Conservation (phyloP, 164 flowering plant genomes). For the Tetrastigma voinierianum region DNA sequence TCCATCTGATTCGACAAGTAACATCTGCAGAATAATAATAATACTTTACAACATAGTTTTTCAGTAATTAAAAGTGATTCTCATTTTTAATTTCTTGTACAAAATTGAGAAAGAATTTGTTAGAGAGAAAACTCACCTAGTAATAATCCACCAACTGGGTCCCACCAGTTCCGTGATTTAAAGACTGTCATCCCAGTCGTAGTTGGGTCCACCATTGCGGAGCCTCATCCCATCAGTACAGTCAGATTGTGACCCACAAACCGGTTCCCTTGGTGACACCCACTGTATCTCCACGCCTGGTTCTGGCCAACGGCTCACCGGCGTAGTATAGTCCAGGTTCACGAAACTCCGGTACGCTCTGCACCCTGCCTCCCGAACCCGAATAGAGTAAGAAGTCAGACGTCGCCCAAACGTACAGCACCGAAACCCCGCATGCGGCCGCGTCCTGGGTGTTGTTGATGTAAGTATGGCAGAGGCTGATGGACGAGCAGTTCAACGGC, state of each 20-base stretch:
- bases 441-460: conserved; percentile 23
- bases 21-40: conserved; percentile 16
- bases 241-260: conserved; percentile 36
- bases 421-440: conserved; percentile 30
- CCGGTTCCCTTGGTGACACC: conserved; percentile 44
- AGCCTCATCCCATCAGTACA: conserved; percentile 29
- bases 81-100: not conserved
- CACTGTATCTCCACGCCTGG: conserved; percentile 58
- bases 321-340: conserved; percentile 29
- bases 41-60: not conserved
- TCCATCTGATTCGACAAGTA: conserved; percentile 34
- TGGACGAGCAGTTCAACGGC: conserved; percentile 43
- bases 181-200: conserved; percentile 31
- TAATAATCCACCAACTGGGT: conserved; percentile 35
- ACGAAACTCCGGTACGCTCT: conserved; percentile 55
- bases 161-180: conserved; percentile 39
- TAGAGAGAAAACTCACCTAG: conserved; percentile 29
- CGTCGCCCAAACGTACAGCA: conserved; percentile 61
- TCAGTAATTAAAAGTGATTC: not conserved
- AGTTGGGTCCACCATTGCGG: conserved; percentile 39
- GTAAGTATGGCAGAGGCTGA: conserved; percentile 46
- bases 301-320: conserved; percentile 42
- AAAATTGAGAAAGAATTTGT: not conserved
- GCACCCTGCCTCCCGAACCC: conserved; percentile 40
- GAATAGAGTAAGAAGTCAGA: conserved; percentile 38